phyloP scores from a whole-genome alignment of 1,284 basidiomycete species.

The Moesziomyces antarcticus region DNA sequence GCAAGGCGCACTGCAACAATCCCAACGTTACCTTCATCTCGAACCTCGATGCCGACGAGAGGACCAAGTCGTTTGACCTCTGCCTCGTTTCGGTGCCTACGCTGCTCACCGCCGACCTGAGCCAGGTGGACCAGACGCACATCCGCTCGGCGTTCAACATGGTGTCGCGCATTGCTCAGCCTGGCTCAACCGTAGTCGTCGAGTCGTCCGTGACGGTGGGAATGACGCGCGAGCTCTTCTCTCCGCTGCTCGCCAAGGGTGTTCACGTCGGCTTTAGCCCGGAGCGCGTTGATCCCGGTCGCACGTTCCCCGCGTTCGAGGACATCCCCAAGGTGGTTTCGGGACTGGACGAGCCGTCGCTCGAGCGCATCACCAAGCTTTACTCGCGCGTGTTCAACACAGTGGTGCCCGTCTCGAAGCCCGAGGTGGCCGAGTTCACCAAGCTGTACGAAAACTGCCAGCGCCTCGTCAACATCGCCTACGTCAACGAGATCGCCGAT shows the following conservation, averaged over 20 bases:
- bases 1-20: conserved; percentile 25
- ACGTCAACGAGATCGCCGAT: conserved; percentile 46
- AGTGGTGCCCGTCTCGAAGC: conserved; percentile 27
- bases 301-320: conserved; percentile 26
- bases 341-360: conserved; percentile 21
- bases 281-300: conserved; percentile 39
- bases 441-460: conserved; percentile 47
- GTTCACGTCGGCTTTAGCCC: conserved; percentile 35
- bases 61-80: conserved; percentile 30
- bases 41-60: conserved; percentile 19
- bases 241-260: conserved; percentile 19
- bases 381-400: conserved; percentile 34
- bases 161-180: conserved; percentile 19
- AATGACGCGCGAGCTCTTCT: conserved; percentile 37
- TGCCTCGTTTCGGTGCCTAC: conserved; percentile 38
- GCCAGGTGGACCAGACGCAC: conserved; percentile 23
- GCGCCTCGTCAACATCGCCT: conserved; percentile 39
- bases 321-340: conserved; percentile 45
- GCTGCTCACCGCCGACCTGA: conserved; percentile 25
- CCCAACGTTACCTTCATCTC: conserved; percentile 36
- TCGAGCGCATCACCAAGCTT: conserved; percentile 24
- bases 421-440: conserved; percentile 35
- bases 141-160: conserved; percentile 31
- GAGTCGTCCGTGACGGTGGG: conserved; percentile 37
- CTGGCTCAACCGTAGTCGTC: conserved; percentile 36